These are phyloP conservation scores for Flueggea neowawraea DNA, from an alignment of 441 rosid genomes.

Conservation along the genomic window DNA sequence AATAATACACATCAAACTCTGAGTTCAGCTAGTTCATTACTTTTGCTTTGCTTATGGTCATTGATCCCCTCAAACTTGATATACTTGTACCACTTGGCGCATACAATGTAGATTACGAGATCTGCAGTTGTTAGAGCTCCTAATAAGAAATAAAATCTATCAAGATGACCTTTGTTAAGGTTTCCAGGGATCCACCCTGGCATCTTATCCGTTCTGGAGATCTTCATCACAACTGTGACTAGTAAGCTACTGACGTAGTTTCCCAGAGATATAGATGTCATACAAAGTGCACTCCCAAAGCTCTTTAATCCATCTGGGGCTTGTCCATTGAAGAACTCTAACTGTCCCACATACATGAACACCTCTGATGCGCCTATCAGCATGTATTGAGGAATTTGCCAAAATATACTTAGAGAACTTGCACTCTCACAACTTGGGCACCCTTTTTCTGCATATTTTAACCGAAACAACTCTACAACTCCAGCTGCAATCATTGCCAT, in stretches of 20 bases:
- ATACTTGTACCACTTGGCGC: conserved; percentile 83
- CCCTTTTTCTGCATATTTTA: conserved; percentile 51
- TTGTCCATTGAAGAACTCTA: conserved; percentile 93
- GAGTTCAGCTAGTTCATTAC: background rate
- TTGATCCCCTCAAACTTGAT: conserved; percentile 48
- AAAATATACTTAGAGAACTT: conserved; percentile 89
- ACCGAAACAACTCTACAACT: conserved; percentile 66
- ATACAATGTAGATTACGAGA: conserved; percentile 51
- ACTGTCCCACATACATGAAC: conserved; percentile 96
- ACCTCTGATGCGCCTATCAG: conserved; percentile 96
- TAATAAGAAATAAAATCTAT: conserved; percentile 83
- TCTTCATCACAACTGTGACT: conserved; percentile 81
- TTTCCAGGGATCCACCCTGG: conserved; percentile 97
- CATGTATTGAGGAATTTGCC: conserved; percentile 93
- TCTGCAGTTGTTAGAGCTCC: conserved; percentile 68
- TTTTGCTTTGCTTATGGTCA: background rate
- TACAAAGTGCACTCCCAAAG: conserved; percentile 92
- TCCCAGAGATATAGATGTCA: conserved; percentile 97
- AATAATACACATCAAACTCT: conserved; percentile 1
- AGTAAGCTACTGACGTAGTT: conserved; percentile 93
- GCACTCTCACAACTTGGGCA: conserved; percentile 62
- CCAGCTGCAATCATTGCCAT: conserved; percentile 86
- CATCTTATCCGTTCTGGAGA: conserved; percentile 70
- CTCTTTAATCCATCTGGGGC: conserved; percentile 95
- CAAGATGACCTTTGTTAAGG: conserved; percentile 91